Evolutionary conservation across 1,284 basidiomycete species (phyloP), one percentile per base, ranked within the genome.

Genomic region (Rhodotorula sp.): DNA sequence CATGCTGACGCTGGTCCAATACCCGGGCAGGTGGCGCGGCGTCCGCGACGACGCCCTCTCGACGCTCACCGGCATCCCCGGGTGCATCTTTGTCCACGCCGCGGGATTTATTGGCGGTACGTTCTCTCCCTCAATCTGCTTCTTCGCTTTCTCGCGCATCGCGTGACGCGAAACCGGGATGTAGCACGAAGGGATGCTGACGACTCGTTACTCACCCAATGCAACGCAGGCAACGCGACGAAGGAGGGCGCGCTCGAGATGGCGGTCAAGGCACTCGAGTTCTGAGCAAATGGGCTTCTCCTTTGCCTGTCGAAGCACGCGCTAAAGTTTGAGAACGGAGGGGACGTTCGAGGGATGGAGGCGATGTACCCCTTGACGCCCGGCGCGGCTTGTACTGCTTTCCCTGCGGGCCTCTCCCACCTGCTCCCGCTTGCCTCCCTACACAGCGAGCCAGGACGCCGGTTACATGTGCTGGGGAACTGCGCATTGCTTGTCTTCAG

Each of bases 81-180:
- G 89, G 2, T 88, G 94, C 66, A 88, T 97, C 68, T 99, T 99
- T 81, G 89, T 95, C 39, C 96, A 99, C 83, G 92, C 94, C 2
- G 91, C 90, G 70, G 96, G 96, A 6, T 99, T 99, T 81, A 98
- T 95, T 79, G 97, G 94, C 78, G 94, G 92, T 88, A 74, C 79
- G 89, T 29, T 58, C 22, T 34, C 25, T 39, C 39, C 37, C 29
- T 54, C 27, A 2, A 29, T 54, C 34, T 46, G 10, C 5, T 25
- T 27, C 36, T 25, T 54, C 37, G 13, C 21, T 17, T 34, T 6
- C 46, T 48, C 46, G 46, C 22, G 15, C 46, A 7, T 39, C 15
- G 46, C 3, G 13, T 48, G 21, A n/a, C 4, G 19, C 46, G 46
- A 22, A 4, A 8, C 21, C 2, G 19, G 21, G 46, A 22, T 19